Evolutionary conservation across 2,329 filamentous ascomycete species (phyloP), one percentile per base, ranked within the genome.

Genomic region (Pestalotiopsis fici): DNA sequence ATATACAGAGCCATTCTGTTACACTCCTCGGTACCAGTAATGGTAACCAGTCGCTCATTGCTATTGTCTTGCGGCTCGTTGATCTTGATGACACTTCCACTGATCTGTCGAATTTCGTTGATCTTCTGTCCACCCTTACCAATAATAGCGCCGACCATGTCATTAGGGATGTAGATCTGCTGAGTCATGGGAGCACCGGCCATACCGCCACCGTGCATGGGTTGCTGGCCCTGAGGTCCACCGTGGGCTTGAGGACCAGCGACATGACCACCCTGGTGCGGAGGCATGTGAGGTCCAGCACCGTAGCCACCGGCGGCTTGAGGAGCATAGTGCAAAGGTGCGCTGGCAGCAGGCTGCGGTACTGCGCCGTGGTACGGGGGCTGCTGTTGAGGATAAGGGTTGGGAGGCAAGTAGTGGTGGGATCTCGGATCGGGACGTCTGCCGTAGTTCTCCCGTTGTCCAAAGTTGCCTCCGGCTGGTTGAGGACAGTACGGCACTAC

Each of bases 1-100:
- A 99, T 98, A 83, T 98, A 99, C 66, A 99, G 83, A n/a, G 96
- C 96, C 95, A 99, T 98, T 77, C 97, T 93, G 83, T 99, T 99
- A 85, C 94, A 98, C 82, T 99, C 96, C 75, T 97, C 94, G 5
- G 96, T 98, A 71, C 96, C 96, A 2, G 96, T 98, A 74, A 99
- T 97, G 18, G 96, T 99, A 67, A 99, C 96, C 68, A 99, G 85
- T 70, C 96, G 91, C 85, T 99, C 96, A 77, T 98, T 99, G 86
- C 94, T 98, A 83, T 97, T 98, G 81, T 98, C 96, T 80, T 98
- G 96, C 1, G 96, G 96, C 80, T 99, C 96, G 79, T 99, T 98
- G 86, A 99, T 99, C 86, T 99, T 99, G 81, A 99, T 98, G 59
- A 99, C 95, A 82, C 95, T 98, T 73, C 95, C 96, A 79, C 93